These are phyloP conservation scores for Umbilicaria muhlenbergii DNA, from an alignment of 495 filamentous ascomycete species.

Conservation along the genomic window DNA sequence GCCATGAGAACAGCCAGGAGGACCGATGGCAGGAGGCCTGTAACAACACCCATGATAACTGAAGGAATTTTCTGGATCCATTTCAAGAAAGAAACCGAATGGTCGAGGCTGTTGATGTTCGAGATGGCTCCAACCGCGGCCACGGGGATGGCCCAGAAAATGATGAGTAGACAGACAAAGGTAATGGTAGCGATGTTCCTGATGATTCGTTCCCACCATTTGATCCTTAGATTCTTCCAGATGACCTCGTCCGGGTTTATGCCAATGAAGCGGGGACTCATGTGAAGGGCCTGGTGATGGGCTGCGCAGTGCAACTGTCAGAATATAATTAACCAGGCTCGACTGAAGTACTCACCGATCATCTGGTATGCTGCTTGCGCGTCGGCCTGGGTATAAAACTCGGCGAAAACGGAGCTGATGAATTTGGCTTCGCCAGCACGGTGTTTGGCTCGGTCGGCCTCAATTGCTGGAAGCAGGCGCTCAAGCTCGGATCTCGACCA, in stretches of 20 bases:
- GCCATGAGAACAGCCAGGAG: conserved; percentile 78
- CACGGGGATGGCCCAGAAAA: conserved; percentile 96
- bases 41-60: conserved; percentile 64
- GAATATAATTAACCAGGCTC: background rate
- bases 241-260: conserved; percentile 74
- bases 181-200: conserved; percentile 52
- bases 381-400: conserved; percentile 66
- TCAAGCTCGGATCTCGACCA: conserved; percentile 77
- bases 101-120: conserved; percentile 57
- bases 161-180: conserved; percentile 62
- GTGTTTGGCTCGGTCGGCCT: conserved; percentile 60
- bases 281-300: conserved; percentile 80
- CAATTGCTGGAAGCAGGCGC: conserved; percentile 64
- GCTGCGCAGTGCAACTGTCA: conserved; percentile 36
- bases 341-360: background rate
- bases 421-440: conserved; percentile 52
- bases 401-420: conserved; percentile 52
- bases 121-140: conserved; percentile 75
- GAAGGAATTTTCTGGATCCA: conserved; percentile 63
- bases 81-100: conserved; percentile 44
- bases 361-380: conserved; percentile 72
- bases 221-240: conserved; percentile 75
- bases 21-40: conserved; percentile 68
- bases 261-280: conserved; percentile 83
- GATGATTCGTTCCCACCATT: conserved; percentile 73